Conservation (phyloP, 2,329 filamentous ascomycete species). For the Elsinoe perseae region DNA sequence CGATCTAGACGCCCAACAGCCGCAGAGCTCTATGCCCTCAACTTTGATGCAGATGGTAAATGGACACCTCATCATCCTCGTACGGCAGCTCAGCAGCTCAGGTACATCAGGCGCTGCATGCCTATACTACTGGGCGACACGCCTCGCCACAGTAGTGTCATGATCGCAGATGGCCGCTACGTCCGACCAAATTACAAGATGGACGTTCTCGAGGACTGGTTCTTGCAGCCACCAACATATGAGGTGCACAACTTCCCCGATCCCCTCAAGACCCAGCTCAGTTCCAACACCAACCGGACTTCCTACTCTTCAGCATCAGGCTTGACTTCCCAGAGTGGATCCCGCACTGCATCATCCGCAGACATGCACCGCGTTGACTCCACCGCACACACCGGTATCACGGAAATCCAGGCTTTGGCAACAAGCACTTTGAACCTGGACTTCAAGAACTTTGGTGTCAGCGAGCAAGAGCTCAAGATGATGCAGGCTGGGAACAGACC, state of each 20-base stretch:
- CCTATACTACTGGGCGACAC: slow-evolving; percentile 39
- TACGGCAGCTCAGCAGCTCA: slow-evolving; percentile 32
- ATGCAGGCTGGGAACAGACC: background rate
- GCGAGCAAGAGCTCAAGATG: background rate
- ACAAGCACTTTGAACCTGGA: slow-evolving; percentile 5
- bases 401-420: background rate
- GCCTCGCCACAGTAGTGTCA: slow-evolving; percentile 39
- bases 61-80: slow-evolving; percentile 31
- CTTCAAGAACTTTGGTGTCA: slow-evolving; percentile 12
- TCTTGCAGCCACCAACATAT: slow-evolving; percentile 39
- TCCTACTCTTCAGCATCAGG: slow-evolving; percentile 13
- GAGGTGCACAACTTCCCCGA: slow-evolving; percentile 32
- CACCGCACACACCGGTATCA: background rate
- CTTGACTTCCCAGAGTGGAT: background rate
- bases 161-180: slow-evolving; percentile 36
- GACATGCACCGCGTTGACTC: slow-evolving; percentile 15
- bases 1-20: slow-evolving; percentile 3
- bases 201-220: slow-evolving; percentile 36
- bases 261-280: background rate
- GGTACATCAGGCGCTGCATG: slow-evolving; percentile 42
- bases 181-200: slow-evolving; percentile 39
- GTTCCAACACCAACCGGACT: background rate
- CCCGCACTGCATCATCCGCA: slow-evolving; percentile 13
- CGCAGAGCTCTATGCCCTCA: slow-evolving; percentile 17
- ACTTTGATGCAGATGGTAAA: slow-evolving; percentile 29